Percentiles rank a stretch among this genome's conserved stretches.
These are phyloP conservation scores for Aspergillus proliferans DNA, from an alignment of 2,329 filamentous ascomycete species.

Conservation along the genomic window DNA sequence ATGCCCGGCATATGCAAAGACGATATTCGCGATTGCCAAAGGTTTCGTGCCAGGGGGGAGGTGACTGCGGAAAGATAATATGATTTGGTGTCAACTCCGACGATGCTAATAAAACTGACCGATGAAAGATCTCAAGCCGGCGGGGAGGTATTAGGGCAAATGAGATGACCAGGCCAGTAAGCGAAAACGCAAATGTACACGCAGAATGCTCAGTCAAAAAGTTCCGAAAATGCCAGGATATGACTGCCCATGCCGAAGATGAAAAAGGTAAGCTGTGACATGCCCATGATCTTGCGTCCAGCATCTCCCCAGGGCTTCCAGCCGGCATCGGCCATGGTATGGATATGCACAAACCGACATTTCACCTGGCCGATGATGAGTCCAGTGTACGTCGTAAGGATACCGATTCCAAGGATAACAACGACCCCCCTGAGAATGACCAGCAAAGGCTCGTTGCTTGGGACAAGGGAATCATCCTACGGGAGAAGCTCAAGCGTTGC, in stretches of 20 bases:
- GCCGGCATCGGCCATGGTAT: slow-evolving; percentile 61
- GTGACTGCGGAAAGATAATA: slow-evolving; percentile 25
- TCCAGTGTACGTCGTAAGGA: slow-evolving; percentile 51
- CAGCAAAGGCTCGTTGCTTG: neutral
- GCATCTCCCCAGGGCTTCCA: slow-evolving; percentile 52
- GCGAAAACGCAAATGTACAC: slow-evolving; percentile 56
- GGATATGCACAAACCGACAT: slow-evolving; percentile 49
- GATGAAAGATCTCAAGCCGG: slow-evolving; percentile 55
- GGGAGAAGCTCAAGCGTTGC: slow-evolving; percentile 47
- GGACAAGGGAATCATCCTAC: slow-evolving; percentile 15
- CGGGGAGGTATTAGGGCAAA: slow-evolving; percentile 53
- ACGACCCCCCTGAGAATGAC: slow-evolving; percentile 37
- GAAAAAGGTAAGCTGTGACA: slow-evolving; percentile 56
- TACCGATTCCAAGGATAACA: slow-evolving; percentile 45
- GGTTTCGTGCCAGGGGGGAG: slow-evolving; percentile 41
- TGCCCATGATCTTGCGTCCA: slow-evolving; percentile 54
- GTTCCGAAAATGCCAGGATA: slow-evolving; percentile 57
- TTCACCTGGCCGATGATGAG: slow-evolving; percentile 53
- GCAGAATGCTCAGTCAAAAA: slow-evolving; percentile 52
- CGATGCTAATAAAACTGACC: slow-evolving; percentile 55
- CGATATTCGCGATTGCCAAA: slow-evolving; percentile 60
- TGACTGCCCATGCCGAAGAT: slow-evolving; percentile 63
- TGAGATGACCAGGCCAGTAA: slow-evolving; percentile 51
- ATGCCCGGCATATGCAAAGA: slow-evolving; percentile 62
- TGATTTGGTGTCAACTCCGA: slow-evolving; percentile 44